A percentile compares a stretch with the other conserved stretches of the same genome.
phyloP scores from a whole-genome alignment of 2,329 filamentous ascomycete species.

The Cladosporium colombiae region DNA sequence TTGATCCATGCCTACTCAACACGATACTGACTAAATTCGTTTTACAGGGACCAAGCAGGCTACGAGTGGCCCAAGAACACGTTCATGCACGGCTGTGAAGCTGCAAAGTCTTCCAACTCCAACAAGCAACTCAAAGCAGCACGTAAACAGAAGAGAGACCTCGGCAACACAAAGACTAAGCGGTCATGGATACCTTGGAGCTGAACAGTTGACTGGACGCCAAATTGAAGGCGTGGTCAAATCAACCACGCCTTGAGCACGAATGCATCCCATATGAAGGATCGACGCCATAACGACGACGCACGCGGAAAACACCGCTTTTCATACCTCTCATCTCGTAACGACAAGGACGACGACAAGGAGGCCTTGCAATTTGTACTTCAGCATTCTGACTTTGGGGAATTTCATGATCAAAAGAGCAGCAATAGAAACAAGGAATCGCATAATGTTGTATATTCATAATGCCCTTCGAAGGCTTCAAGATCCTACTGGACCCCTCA shows the following conservation, averaged over 20 bases:
- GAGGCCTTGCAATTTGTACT: neutral
- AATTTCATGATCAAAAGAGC: neutral
- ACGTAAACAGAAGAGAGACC: slow-evolving; percentile 22
- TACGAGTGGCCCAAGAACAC: slow-evolving; percentile 47
- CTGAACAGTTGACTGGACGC: slow-evolving; percentile 12
- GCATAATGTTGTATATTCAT: neutral
- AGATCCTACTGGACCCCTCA: neutral
- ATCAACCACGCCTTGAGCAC: neutral
- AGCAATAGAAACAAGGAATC: neutral
- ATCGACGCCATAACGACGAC: neutral
- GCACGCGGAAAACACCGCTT: neutral
- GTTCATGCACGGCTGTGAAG: slow-evolving; percentile 44
- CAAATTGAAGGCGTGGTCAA: neutral
- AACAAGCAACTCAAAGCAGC: slow-evolving; percentile 20
- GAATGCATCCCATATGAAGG: neutral
- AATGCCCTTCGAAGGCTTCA: neutral
- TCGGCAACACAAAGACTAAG: slow-evolving; percentile 21
- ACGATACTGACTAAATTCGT: slow-evolving; percentile 4
- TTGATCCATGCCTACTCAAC: neutral
- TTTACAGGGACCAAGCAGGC: slow-evolving; percentile 30
- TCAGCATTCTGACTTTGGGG: neutral
- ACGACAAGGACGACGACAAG: neutral
- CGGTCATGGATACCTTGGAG: slow-evolving; percentile 26
- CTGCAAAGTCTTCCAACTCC: slow-evolving; percentile 10
- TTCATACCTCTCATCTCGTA: neutral